phyloP scores from a whole-genome alignment of 2,329 filamentous ascomycete genomes.

The Lecanicillium sp. region DNA sequence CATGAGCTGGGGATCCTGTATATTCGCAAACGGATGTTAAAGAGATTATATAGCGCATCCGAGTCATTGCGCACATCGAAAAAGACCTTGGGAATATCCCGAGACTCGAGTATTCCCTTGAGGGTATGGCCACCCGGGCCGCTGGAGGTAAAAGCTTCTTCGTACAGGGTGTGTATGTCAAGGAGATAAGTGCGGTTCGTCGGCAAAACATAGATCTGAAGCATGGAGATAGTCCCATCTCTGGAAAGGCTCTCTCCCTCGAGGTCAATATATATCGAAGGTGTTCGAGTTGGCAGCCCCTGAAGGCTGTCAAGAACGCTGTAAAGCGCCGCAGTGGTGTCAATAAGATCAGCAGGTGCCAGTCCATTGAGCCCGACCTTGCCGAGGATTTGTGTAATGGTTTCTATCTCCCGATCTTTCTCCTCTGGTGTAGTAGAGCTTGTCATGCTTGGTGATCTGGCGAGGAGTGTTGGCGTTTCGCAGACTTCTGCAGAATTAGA shows the following conservation, averaged over 20 bases:
- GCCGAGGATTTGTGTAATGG: no score
- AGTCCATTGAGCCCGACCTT: no score
- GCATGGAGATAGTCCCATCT: constrained; percentile 34
- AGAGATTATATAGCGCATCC: constrained; percentile 42
- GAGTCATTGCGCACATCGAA: constrained; percentile 53
- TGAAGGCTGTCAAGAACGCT: no score
- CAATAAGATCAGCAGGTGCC: no score
- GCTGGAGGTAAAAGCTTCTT: no score
- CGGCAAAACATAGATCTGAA: constrained; percentile 28
- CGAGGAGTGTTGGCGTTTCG: no score
- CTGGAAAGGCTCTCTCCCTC: constrained; percentile 36
- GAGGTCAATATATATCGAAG: constrained; percentile 38
- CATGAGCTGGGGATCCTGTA: constrained; percentile 49
- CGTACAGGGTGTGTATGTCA: constrained; percentile 32
- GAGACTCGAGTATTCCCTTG: background rate
- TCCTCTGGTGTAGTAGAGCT: no score
- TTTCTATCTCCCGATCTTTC: no score
- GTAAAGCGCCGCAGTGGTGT: no score
- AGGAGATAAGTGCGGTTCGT: constrained; percentile 29
- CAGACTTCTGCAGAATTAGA: no score
- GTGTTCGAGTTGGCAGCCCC: constrained; percentile 19
- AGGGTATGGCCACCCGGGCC: no score
- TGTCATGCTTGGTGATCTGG: no score
- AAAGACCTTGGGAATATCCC: constrained; percentile 38
- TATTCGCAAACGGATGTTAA: constrained; percentile 30